phyloP scores from a whole-genome alignment of 2,329 filamentous ascomycete genomes.

The Aspergillus chevalieri region DNA sequence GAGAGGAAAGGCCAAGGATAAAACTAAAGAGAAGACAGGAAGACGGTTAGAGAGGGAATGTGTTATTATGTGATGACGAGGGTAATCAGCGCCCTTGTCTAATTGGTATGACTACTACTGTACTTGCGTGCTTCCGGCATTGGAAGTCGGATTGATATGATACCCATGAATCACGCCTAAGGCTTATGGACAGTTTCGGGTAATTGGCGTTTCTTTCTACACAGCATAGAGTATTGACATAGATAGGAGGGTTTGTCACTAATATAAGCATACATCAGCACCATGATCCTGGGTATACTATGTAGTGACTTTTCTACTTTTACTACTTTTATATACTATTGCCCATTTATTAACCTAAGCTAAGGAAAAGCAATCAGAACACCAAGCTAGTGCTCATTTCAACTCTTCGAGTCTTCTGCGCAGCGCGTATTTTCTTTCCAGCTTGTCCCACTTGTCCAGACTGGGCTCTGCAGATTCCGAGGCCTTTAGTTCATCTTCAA shows the following conservation, averaged over 20 bases:
- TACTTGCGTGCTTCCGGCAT: neutral
- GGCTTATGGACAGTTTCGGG: neutral
- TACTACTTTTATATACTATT: too few species aligned
- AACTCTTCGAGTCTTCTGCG: too few species aligned
- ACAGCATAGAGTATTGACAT: neutral
- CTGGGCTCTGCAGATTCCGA: too few species aligned
- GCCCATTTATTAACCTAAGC: too few species aligned
- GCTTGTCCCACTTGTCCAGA: too few species aligned
- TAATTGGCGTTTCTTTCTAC: neutral
- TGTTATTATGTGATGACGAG: conserved; percentile 30
- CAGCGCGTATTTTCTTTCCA: too few species aligned
- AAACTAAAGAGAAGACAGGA: conserved; percentile 30
- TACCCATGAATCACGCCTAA: neutral
- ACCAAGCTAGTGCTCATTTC: too few species aligned
- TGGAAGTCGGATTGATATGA: conserved; percentile 5
- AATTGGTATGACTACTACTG: neutral
- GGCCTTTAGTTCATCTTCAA: too few species aligned
- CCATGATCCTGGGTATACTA: too few species aligned
- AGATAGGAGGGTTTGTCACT: neutral
- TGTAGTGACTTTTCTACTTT: too few species aligned
- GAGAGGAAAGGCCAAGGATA: conserved; percentile 24
- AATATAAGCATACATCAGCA: too few species aligned
- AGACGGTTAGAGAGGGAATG: conserved; percentile 39
- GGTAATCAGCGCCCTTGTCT: neutral
- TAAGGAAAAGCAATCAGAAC: too few species aligned